Conservation (phyloP, 108 stramenopile genomes). For the Cyclotella choctawhatcheeana region DNA sequence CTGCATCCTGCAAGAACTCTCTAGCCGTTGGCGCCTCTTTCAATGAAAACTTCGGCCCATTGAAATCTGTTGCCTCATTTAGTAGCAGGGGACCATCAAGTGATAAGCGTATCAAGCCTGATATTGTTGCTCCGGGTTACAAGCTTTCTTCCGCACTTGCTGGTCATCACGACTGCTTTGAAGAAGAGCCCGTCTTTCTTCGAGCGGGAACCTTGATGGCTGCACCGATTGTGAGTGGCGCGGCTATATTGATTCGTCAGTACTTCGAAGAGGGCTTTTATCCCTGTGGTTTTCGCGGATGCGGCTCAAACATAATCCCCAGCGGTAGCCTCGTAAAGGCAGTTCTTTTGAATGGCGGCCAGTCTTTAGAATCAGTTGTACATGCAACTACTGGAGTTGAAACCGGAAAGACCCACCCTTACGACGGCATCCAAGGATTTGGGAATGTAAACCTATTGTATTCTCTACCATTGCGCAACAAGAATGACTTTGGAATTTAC, state of each 20-base stretch:
- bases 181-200: conserved; percentile 17
- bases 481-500: conserved; percentile 30
- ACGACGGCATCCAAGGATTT: conserved; percentile 58
- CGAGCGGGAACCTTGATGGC: conserved; percentile 65
- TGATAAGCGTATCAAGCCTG: conserved; percentile 76
- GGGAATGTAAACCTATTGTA: conserved; percentile 33
- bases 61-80: conserved; percentile 54
- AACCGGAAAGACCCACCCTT: conserved; percentile 11
- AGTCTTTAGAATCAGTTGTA: conserved; percentile 20
- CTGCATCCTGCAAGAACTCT: conserved; percentile 67
- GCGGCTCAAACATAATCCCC: conserved; percentile 46
- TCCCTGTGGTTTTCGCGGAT: conserved; percentile 47
- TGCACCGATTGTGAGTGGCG: conserved; percentile 74
- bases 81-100: conserved; percentile 58
- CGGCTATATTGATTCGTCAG: conserved; percentile 73
- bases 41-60: conserved; percentile 20
- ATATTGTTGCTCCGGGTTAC: conserved; percentile 69
- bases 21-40: conserved; percentile 62
- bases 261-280: conserved; percentile 69
- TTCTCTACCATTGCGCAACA: conserved; percentile 14
- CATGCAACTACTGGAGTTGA: neutral
- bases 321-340: conserved; percentile 71
- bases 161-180: conserved; percentile 17
- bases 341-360: conserved; percentile 61
- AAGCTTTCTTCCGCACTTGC: conserved; percentile 54